Conservation (phyloP, 176 grass and related monocot genomes). For the sorghum (Sorghum bicolor) region Sorghum_bicolor_NCBIv3 NC_012872.2:5588001-5588500, state of each 20-base stretch:
- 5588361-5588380: conserved; percentile 41
- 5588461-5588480: conserved; percentile 26
- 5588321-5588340: neutral
- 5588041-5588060: conserved; percentile 41
- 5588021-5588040: neutral
- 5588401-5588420: conserved; percentile 49
- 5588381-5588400: conserved; percentile 50
- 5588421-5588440: conserved; percentile 45
- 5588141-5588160: neutral
- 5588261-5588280: conserved; percentile 36
- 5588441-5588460: conserved; percentile 48
- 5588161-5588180: neutral
- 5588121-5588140: neutral
- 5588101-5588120: neutral
- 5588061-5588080: neutral
- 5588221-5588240: conserved; percentile 2
- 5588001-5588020: neutral
- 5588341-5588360: conserved; percentile 40
- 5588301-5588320: conserved; percentile 51
- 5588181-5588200: neutral
- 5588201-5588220: neutral
- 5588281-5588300: conserved; percentile 32
- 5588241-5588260: conserved; percentile 29
- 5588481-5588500: conserved; percentile 48
- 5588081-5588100: neutral